Conservation (phyloP, 1,284 basidiomycete genomes). For the Ceratobasidium sp. region DNA sequence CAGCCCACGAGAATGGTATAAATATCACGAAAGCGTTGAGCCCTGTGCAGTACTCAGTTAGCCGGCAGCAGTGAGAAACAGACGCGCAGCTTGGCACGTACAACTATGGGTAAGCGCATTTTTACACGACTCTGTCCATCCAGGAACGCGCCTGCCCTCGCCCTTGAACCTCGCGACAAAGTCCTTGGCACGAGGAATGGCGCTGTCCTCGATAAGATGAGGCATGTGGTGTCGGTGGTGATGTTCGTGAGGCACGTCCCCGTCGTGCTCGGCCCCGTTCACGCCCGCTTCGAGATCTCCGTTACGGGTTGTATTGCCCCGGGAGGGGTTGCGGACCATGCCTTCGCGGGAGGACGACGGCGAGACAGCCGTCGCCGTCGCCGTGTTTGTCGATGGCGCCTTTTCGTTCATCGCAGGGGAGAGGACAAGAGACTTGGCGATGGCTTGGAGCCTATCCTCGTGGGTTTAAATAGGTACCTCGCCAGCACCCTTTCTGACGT, state of each 20-base stretch:
- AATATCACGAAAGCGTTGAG: slow-evolving; percentile 56
- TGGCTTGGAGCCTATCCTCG: slow-evolving; percentile 17
- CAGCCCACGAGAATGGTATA: slow-evolving; percentile 69
- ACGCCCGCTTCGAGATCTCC: slow-evolving; percentile 1
- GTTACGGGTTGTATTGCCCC: slow-evolving; percentile 3
- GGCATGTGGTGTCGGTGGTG: slow-evolving; percentile 11
- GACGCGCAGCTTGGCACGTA: slow-evolving; percentile 11
- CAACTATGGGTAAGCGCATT: slow-evolving; percentile 24
- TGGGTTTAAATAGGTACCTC: not conserved
- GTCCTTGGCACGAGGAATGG: not conserved
- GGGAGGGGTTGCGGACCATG: slow-evolving; percentile 3
- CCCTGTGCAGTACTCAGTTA: slow-evolving; percentile 3
- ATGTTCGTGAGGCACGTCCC: not conserved
- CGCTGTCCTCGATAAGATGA: not conserved
- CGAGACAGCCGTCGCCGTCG: slow-evolving; percentile 10
- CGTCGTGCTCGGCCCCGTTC: not conserved
- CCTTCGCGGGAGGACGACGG: not conserved
- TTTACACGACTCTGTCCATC: slow-evolving; percentile 27
- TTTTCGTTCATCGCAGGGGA: not conserved
- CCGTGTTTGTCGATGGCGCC: not conserved
- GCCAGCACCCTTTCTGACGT: slow-evolving; percentile 4
- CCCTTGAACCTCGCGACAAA: slow-evolving; percentile 13
- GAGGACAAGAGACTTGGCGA: slow-evolving; percentile 3
- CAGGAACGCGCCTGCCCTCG: slow-evolving; percentile 19
- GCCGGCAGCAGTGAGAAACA: not conserved